Conservation (phyloP, 257 asterid species). For the Anisodus acutangulus region DNA sequence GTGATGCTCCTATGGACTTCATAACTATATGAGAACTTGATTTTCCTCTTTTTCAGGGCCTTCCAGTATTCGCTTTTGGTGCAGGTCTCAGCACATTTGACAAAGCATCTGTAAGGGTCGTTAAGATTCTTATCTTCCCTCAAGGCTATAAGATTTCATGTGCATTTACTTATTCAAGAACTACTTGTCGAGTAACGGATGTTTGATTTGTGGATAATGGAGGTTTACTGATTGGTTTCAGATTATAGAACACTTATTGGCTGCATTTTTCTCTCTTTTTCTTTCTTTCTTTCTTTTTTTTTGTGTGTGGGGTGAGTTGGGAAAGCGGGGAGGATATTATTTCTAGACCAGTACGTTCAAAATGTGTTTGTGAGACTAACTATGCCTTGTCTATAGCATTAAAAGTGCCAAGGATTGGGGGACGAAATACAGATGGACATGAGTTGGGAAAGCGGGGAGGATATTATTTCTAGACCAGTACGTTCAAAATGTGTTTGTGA, state of each 20-base stretch:
- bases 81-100: constrained; percentile 68
- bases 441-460: not conserved
- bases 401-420: not conserved
- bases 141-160: constrained; percentile 17
- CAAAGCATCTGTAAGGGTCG: constrained; percentile 59
- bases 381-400: not conserved
- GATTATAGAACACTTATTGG: not conserved
- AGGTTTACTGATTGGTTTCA: constrained; percentile 9
- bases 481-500: not conserved
- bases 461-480: not conserved
- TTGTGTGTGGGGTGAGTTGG: not conserved
- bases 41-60: constrained; percentile 47
- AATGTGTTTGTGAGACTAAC: not conserved
- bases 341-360: not conserved
- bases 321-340: not conserved
- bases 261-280: not conserved
- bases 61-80: constrained; percentile 69
- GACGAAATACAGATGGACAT: not conserved
- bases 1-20: constrained; percentile 16
- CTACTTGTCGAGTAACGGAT: not conserved
- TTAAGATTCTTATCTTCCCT: not conserved
- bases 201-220: constrained; percentile 27
- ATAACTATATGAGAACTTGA: constrained; percentile 21
- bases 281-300: not conserved
- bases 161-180: not conserved